Percentiles rank a stretch among this genome's conserved stretches.
These are phyloP conservation scores for Colletotrichum kahawae DNA, from an alignment of 2,329 filamentous ascomycete species.

Conservation along the genomic window DNA sequence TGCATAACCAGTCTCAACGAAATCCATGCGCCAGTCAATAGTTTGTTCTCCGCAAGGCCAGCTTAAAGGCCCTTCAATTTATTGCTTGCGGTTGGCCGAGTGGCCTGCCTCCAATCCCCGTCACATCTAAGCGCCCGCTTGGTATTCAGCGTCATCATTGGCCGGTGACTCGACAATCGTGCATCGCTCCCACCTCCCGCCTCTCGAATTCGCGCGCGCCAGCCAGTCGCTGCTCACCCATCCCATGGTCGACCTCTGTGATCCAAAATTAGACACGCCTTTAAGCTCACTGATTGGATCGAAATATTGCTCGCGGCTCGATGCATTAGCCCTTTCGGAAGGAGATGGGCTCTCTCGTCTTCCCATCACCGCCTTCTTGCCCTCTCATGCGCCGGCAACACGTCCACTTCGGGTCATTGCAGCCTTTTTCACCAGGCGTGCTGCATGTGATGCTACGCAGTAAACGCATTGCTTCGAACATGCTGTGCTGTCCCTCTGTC, in stretches of 20 bases:
- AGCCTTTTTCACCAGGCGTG: conserved; percentile 3
- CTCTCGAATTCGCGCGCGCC: conserved; percentile 42
- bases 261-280: conserved; percentile 39
- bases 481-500: neutral
- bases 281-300: conserved; percentile 36
- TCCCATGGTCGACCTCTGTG: conserved; percentile 27
- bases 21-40: conserved; percentile 12
- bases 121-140: conserved; percentile 27
- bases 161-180: conserved; percentile 2
- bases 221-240: conserved; percentile 33
- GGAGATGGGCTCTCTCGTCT: conserved; percentile 1
- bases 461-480: neutral
- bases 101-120: conserved; percentile 15
- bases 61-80: neutral
- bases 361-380: conserved; percentile 1
- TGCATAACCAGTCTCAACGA: neutral
- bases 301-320: neutral
- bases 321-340: conserved; percentile 1
- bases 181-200: neutral
- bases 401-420: conserved; percentile 12
- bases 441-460: conserved; percentile 4
- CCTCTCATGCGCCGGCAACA: conserved; percentile 2
- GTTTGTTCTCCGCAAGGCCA: conserved; percentile 11
- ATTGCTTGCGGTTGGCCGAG: neutral
- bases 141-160: conserved; percentile 16